Evolutionary conservation across 768 basidiomycete genomes (phyloP).

Genomic region (Leucocoprinus birnbaumii): DNA sequence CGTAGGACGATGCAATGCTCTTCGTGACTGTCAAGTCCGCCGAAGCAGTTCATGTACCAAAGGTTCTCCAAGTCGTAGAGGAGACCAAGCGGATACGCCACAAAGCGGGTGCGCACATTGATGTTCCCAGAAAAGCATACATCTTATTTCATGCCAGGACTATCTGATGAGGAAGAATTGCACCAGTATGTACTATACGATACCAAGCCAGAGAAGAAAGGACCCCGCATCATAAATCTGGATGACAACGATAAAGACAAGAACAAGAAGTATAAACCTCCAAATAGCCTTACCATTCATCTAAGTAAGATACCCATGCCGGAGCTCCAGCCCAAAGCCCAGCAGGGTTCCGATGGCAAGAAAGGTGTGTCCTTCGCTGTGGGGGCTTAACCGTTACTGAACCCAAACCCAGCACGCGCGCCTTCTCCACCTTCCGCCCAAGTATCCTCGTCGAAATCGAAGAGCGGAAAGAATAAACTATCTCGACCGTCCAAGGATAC

Average conservation of each 20-base stretch:
- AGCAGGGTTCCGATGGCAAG: slow-evolving; percentile 26
- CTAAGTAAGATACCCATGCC: slow-evolving; percentile 88
- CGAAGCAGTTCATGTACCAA: slow-evolving; percentile 62
- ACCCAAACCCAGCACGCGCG: slow-evolving; percentile 9
- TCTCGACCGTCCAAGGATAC: slow-evolving; percentile 15
- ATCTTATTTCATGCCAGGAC: slow-evolving; percentile 25
- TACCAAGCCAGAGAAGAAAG: slow-evolving; percentile 41
- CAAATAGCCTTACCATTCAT: slow-evolving; percentile 66
- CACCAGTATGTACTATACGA: slow-evolving; percentile 81
- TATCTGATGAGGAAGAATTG: slow-evolving; percentile 56
- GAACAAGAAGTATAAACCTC: slow-evolving; percentile 58
- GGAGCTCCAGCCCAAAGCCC: slow-evolving; percentile 62
- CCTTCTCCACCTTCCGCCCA: slow-evolving; percentile 2
- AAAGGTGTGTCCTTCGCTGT: slow-evolving; percentile 37
- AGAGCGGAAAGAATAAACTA: slow-evolving; percentile 15
- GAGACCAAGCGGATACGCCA: slow-evolving; percentile 74
- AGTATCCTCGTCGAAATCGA: background rate
- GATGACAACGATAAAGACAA: slow-evolving; percentile 46
- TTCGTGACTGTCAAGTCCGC: slow-evolving; percentile 73
- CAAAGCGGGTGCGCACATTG: slow-evolving; percentile 54
- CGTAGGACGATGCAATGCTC: slow-evolving; percentile 75
- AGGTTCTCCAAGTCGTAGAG: slow-evolving; percentile 78
- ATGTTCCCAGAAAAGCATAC: background rate
- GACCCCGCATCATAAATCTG: slow-evolving; percentile 66
- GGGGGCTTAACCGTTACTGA: slow-evolving; percentile 15